These are phyloP conservation scores for Carex littledalei DNA, from an alignment of 176 grass and related monocot species.

Conservation along the genomic window DNA sequence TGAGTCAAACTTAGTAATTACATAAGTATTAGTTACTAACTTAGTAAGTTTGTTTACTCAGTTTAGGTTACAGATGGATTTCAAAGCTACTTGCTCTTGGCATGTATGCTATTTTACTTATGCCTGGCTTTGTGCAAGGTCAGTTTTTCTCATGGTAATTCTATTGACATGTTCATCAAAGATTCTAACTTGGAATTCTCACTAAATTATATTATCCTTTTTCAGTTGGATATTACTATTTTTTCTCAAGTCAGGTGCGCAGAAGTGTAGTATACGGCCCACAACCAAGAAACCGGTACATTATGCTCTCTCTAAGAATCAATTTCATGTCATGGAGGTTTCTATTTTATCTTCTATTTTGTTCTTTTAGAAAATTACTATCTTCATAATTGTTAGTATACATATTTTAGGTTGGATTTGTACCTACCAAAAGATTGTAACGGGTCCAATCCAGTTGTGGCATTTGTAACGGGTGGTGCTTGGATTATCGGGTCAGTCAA, in stretches of 20 bases:
- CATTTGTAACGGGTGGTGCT: conserved; percentile 94
- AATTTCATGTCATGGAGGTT: neutral
- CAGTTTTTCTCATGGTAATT: conserved; percentile 1
- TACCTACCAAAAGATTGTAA: conserved; percentile 62
- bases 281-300: conserved; percentile 87
- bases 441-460: conserved; percentile 69
- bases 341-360: neutral
- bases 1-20: neutral
- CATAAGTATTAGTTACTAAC: neutral
- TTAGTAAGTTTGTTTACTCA: conserved; percentile 29
- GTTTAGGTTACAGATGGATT: conserved; percentile 93
- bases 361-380: conserved; percentile 2
- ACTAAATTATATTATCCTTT: conserved; percentile 4
- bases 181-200: neutral
- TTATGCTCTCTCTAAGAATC: neutral
- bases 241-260: conserved; percentile 77
- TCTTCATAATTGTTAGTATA: conserved; percentile 13
- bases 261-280: conserved; percentile 95
- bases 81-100: conserved; percentile 65
- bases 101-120: conserved; percentile 80
- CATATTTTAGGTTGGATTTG: conserved; percentile 71
- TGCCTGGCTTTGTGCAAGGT: conserved; percentile 94
- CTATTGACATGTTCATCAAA: neutral
- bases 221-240: conserved; percentile 98
- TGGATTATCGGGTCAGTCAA: conserved; percentile 95